phyloP scores from a whole-genome alignment of 768 basidiomycete genomes.

The Antrodiella citrinella region DNA sequence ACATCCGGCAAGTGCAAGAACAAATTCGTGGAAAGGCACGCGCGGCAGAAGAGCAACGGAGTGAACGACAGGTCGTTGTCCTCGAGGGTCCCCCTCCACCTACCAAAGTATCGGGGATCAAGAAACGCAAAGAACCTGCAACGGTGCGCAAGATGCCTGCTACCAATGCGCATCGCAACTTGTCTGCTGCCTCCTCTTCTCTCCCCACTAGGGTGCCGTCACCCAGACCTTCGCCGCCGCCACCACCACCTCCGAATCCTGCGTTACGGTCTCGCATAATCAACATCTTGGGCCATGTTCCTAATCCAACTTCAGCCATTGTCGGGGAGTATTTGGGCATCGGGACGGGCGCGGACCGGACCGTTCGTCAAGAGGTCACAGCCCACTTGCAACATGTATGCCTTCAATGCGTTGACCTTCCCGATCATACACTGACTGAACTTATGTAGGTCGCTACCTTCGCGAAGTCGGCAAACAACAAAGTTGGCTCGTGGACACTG shows the following conservation, averaged over 20 bases:
- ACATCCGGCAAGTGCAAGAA: constrained; percentile 26
- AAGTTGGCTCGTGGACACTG: not conserved
- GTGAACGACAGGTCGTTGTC: constrained; percentile 38
- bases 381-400: not conserved
- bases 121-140: constrained; percentile 14
- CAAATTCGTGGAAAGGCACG: constrained; percentile 26
- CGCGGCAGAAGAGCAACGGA: constrained; percentile 37
- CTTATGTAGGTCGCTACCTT: not conserved
- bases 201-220: constrained; percentile 23
- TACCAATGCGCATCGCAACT: constrained; percentile 3
- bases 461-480: not conserved
- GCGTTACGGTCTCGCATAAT: constrained; percentile 6
- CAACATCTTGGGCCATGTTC: not conserved
- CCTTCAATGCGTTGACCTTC: not conserved
- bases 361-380: not conserved
- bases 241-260: constrained; percentile 7
- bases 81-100: constrained; percentile 28
- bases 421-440: not conserved
- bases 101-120: constrained; percentile 9
- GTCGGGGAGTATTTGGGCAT: not conserved
- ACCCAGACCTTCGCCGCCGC: constrained; percentile 17
- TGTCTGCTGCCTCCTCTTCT: constrained; percentile 11
- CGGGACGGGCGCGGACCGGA: not conserved
- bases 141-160: constrained; percentile 32
- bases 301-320: not conserved